Conservation (phyloP, 23 red algal genomes). For the Gracilariopsis chorda region DNA sequence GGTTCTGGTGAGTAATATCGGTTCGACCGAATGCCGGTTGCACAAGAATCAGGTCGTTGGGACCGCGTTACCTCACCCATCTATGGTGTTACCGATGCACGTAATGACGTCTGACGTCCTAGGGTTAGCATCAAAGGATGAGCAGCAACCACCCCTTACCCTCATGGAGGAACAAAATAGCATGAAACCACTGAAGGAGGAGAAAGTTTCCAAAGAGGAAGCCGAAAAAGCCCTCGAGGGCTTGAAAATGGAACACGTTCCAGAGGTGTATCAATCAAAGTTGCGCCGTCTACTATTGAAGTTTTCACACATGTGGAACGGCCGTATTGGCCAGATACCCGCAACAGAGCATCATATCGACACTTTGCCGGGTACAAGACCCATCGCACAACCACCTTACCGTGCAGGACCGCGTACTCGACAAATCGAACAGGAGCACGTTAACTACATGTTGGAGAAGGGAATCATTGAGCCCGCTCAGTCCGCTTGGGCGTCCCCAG, state of each 20-base stretch:
- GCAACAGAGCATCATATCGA: slow-evolving; percentile 25
- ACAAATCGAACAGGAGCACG: neutral
- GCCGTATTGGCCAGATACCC: neutral
- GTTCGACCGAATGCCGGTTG: neutral
- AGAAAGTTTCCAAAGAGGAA: neutral
- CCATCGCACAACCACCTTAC: no score
- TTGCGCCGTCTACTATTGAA: neutral
- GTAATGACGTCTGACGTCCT: neutral
- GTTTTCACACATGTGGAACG: slow-evolving; percentile 15
- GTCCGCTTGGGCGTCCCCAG: neutral
- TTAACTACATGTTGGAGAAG: neutral
- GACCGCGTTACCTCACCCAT: neutral
- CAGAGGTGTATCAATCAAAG: neutral
- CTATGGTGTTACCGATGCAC: neutral
- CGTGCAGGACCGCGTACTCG: neutral
- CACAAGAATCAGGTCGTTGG: neutral
- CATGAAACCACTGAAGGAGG: neutral
- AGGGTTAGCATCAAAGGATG: neutral
- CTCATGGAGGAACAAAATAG: no score
- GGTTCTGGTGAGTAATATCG: neutral
- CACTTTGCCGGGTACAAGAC: neutral
- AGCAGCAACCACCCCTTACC: neutral
- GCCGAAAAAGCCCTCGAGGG: neutral
- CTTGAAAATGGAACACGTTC: neutral
- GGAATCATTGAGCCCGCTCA: slow-evolving; percentile 13